Evolutionary conservation across 1,284 basidiomycete species (phyloP).

Genomic region (Ustilago loliicola): DNA sequence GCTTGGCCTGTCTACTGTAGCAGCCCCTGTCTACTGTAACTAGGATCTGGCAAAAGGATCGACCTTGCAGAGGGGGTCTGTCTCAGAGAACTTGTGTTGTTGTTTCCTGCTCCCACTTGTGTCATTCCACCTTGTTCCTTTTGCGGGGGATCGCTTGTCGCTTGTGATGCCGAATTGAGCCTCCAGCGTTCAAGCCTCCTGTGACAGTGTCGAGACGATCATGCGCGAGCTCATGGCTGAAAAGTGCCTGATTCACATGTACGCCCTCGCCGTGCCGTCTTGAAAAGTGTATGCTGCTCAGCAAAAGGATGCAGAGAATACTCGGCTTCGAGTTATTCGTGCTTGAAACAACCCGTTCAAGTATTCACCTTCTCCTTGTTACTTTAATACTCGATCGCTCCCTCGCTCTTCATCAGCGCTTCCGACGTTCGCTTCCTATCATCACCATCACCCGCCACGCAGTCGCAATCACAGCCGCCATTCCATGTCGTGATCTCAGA

Average conservation of each 20-base stretch:
- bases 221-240: no score
- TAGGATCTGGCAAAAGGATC: conserved; percentile 8
- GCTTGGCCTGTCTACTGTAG: neutral
- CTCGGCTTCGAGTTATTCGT: conserved; percentile 5
- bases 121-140: neutral
- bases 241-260: conserved; percentile 9
- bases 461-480: neutral
- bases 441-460: conserved; percentile 2
- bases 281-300: neutral
- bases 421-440: neutral
- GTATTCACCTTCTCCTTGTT: neutral
- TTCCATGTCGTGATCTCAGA: conserved; percentile 18
- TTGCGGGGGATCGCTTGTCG: neutral
- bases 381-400: neutral
- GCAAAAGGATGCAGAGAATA: neutral
- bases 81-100: neutral
- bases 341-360: neutral
- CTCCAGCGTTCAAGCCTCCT: neutral
- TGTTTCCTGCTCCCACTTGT: neutral
- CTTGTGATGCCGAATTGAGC: no score
- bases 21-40: conserved; percentile 19
- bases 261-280: neutral
- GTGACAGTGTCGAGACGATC: neutral
- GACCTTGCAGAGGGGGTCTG: conserved; percentile 14
- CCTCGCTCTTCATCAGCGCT: neutral